Evolutionary conservation across 768 basidiomycete species (phyloP).

Genomic region (Clavaria fumosa): DNA sequence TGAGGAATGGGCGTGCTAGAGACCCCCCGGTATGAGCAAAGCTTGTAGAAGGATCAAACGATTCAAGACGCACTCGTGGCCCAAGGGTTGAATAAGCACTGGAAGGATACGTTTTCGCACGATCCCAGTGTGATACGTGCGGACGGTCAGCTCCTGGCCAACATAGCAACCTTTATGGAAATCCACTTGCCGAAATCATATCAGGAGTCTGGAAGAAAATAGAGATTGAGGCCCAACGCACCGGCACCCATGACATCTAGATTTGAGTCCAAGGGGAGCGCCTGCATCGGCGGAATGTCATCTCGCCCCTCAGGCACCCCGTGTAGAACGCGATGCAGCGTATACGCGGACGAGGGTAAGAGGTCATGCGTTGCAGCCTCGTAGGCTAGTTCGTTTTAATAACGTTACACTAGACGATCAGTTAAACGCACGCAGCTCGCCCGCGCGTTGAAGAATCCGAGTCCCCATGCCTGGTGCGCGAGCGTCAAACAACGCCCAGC

Average conservation of each 20-base stretch:
- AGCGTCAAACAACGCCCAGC: constrained; percentile 43
- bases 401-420: no score
- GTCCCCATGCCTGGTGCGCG: constrained; percentile 69
- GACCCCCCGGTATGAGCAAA: no score
- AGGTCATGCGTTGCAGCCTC: constrained; percentile 43
- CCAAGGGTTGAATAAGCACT: constrained; percentile 44
- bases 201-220: background rate
- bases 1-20: no score
- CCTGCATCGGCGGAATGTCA: constrained; percentile 63
- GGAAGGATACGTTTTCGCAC: constrained; percentile 84
- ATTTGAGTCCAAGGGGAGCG: constrained; percentile 91
- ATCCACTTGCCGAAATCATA: constrained; percentile 40
- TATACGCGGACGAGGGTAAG: constrained; percentile 40
- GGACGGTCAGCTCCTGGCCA: constrained; percentile 92
- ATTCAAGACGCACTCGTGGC: no score
- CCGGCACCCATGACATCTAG: constrained; percentile 89
- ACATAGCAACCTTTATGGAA: constrained; percentile 97
- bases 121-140: constrained; percentile 90
- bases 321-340: constrained; percentile 59
- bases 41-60: no score
- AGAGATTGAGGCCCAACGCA: constrained; percentile 24
- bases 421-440: constrained; percentile 64
- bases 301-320: constrained; percentile 78
- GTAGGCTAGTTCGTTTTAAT: constrained; percentile 36
- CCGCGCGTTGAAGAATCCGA: constrained; percentile 54